Percentiles rank a stretch among this genome's conserved stretches.
Evolutionary conservation across 2,329 filamentous ascomycete genomes (phyloP).

Genomic region (Paecilomyces dactylethromorphus): DNA sequence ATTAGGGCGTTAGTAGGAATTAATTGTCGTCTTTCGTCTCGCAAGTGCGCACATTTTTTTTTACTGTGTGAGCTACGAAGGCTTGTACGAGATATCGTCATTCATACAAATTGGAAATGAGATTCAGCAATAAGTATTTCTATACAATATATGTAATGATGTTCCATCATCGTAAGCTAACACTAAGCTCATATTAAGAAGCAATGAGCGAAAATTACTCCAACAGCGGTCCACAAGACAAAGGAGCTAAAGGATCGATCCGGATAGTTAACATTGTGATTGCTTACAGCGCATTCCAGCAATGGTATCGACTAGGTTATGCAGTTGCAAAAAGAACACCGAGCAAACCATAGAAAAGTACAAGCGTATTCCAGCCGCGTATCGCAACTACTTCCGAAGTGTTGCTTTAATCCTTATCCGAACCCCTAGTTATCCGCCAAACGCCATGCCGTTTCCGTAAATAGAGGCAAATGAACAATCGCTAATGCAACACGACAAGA

Average conservation of each 20-base stretch:
- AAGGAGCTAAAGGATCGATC: conserved; percentile 5
- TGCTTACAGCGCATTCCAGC: not conserved
- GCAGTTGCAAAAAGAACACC: not conserved
- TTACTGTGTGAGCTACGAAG: too few relatives aligned
- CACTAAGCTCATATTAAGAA: not conserved
- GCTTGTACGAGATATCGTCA: too few relatives aligned
- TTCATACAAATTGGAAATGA: not conserved
- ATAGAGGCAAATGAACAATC: conserved; percentile 14
- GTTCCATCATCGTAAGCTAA: not conserved
- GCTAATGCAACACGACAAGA: conserved; percentile 24
- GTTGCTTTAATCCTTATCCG: conserved; percentile 3
- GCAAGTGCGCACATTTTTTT: too few relatives aligned
- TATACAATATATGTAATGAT: not conserved
- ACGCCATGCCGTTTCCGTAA: conserved; percentile 18
- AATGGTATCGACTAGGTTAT: not conserved
- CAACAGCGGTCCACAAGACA: not conserved
- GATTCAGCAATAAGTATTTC: not conserved
- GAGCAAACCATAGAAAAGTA: not conserved
- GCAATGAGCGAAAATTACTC: not conserved
- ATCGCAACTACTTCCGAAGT: not conserved
- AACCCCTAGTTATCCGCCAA: conserved; percentile 15
- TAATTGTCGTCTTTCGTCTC: too few relatives aligned
- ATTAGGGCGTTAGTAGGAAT: too few relatives aligned
- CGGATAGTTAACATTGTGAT: not conserved
- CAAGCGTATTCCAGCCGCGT: not conserved